Evolutionary conservation across 495 filamentous ascomycete genomes (phyloP).

Genomic region (Parachaetomium inaequale): DNA sequence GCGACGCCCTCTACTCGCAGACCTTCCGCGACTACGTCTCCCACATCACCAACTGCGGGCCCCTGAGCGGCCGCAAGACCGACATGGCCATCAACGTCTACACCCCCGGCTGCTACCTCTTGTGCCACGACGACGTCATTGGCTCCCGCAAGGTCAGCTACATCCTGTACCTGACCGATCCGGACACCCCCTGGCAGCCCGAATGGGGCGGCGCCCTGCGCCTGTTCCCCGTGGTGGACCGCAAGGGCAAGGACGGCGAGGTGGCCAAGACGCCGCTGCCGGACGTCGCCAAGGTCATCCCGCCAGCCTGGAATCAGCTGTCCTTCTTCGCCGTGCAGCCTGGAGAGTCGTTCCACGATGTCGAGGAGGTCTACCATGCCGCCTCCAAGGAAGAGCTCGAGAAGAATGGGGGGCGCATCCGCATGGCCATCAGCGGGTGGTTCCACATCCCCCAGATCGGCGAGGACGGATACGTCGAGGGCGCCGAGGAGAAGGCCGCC

Average conservation of each 20-base stretch:
- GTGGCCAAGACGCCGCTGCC: constrained; percentile 70
- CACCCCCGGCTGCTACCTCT: constrained; percentile 88
- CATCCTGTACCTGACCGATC: constrained; percentile 93
- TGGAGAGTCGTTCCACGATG: constrained; percentile 95
- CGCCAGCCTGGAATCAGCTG: constrained; percentile 94
- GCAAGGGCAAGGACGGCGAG: constrained; percentile 63
- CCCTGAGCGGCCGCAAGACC: constrained; percentile 88
- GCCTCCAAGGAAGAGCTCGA: constrained; percentile 48
- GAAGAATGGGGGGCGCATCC: constrained; percentile 65
- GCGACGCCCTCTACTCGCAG: constrained; percentile 88
- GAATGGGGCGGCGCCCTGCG: constrained; percentile 94
- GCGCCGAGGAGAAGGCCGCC: constrained; percentile 81
- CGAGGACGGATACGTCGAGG: constrained; percentile 87
- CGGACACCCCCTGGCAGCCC: constrained; percentile 83
- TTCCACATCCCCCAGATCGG: constrained; percentile 96
- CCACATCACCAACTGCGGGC: constrained; percentile 75
- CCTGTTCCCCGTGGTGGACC: constrained; percentile 71
- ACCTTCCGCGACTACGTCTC: constrained; percentile 86
- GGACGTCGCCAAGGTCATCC: constrained; percentile 70
- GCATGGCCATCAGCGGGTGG: constrained; percentile 99
- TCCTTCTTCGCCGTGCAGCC: constrained; percentile 98
- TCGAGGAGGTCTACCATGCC: constrained; percentile 90
- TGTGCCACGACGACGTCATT: constrained; percentile 98
- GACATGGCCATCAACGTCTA: constrained; percentile 99
- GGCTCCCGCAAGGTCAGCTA: constrained; percentile 90